A percentile compares a stretch with the other conserved stretches of the same genome.
phyloP scores from a whole-genome alignment of 176 grass and related monocot species.

The Miscanthus lutarioriparius region DNA sequence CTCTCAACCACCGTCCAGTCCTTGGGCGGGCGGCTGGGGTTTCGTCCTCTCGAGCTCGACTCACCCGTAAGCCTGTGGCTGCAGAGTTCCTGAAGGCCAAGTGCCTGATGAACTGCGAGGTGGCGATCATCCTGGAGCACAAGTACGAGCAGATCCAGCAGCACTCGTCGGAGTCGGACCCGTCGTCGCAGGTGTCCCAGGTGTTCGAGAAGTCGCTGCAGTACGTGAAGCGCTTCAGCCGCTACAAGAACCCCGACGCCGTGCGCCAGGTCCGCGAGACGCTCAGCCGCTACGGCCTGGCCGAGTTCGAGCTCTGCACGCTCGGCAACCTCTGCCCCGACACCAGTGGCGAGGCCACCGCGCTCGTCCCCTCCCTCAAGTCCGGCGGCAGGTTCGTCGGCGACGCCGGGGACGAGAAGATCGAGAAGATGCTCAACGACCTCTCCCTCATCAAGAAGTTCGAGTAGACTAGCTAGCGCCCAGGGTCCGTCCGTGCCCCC shows the following conservation, averaged over 20 bases:
- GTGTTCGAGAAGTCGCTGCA: constrained; percentile 98
- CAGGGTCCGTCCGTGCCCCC: too few relatives aligned
- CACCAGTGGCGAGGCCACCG: constrained; percentile 74
- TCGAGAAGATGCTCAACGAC: constrained; percentile 94
- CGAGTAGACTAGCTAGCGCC: constrained; percentile 40
- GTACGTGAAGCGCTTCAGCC: constrained; percentile 93
- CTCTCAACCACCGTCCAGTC: background rate
- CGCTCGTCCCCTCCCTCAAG: constrained; percentile 78
- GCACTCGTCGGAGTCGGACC: constrained; percentile 54
- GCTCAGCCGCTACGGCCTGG: constrained; percentile 50
- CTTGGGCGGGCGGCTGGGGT: constrained; percentile 7
- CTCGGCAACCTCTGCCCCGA: constrained; percentile 93
- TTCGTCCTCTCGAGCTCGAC: background rate
- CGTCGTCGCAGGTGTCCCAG: constrained; percentile 49
- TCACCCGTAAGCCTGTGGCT: background rate
- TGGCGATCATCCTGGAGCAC: constrained; percentile 84
- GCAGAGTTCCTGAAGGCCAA: constrained; percentile 93
- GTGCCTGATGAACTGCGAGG: constrained; percentile 98
- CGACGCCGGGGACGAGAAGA: constrained; percentile 46
- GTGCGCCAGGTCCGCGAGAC: constrained; percentile 91
- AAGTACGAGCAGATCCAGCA: constrained; percentile 98
- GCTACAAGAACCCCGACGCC: constrained; percentile 97
- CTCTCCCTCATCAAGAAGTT: constrained; percentile 96
- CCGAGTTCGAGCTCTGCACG: constrained; percentile 78
- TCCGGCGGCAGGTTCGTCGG: constrained; percentile 42